Conservation (phyloP, 2,329 filamentous ascomycete genomes). For the Lasiodiplodia citricola region DNA sequence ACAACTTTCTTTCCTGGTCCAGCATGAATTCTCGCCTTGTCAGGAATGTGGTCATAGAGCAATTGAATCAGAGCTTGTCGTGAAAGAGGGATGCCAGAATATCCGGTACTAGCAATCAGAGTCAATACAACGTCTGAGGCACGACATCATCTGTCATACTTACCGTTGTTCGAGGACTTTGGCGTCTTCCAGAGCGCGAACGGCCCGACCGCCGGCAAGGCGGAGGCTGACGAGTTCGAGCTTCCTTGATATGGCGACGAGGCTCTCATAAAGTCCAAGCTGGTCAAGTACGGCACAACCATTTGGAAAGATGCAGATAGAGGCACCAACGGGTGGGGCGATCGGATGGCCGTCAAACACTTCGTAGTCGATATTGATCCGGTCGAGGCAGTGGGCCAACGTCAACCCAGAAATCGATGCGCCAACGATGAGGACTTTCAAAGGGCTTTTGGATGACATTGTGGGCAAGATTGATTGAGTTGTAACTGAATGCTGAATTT, state of each 20-base stretch:
- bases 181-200: background rate
- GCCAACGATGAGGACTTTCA: constrained; percentile 15
- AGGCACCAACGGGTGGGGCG: background rate
- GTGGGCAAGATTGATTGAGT: background rate
- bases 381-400: constrained; percentile 14
- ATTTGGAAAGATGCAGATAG: constrained; percentile 12
- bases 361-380: background rate
- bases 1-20: constrained; percentile 29
- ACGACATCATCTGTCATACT: background rate
- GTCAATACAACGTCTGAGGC: background rate
- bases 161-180: background rate
- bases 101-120: background rate
- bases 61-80: constrained; percentile 34
- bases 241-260: background rate
- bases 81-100: constrained; percentile 30
- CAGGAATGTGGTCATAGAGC: constrained; percentile 32
- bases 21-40: constrained; percentile 31
- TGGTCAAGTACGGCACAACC: constrained; percentile 4
- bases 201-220: background rate
- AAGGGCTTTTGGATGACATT: constrained; percentile 6
- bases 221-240: background rate
- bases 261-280: constrained; percentile 4
- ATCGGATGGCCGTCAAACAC: background rate
- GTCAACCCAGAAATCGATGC: constrained; percentile 6
- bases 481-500: background rate